Base-by-base conservation (phyloP, 208 protist species). In the Vickermania spadyakhi region DNA sequence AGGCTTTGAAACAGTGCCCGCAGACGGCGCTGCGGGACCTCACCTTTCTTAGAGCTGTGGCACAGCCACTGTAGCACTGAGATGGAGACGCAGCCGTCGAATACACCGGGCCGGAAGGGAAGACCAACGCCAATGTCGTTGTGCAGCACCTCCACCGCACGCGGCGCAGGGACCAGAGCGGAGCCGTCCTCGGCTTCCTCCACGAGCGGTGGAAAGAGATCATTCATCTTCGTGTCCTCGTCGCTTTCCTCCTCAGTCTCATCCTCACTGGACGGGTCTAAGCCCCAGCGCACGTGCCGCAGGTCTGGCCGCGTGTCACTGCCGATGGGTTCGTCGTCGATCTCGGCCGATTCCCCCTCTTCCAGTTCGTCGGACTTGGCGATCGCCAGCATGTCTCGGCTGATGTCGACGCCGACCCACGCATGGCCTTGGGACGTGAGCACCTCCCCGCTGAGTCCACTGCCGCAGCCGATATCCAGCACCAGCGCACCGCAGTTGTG, bases 41-140 rank as follows among this genome's bases (percentile, higher is more conserved):
- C 84, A 21, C 75, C 77, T 28, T 63, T 80, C 50, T 88, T 89
- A 64, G 99, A 97, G 31, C 95, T 96, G 77, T 99, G 97, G 73
- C 97, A 99, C 5, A 99, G 84, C 98, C 98, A 99, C 75, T 99
- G 98, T 23, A 99, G 53, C 1, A 96, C 98, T 22, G 98, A 99
- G 55, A 99, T 98, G 56, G 86, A 97, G 55, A 99, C 96, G 22
- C 84, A 96, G 4, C 94, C 98, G 73, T 99, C 98, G 84, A 99
- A 99, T 21, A 77, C 79, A 41, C 96, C 97, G 1, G 97, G 80
- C 28, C 97, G 81, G 70, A 99, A 99, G 13, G 86, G 85, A 0
- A 99, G 57, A 22, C 98, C 98, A 13, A 92, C 62, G 55, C 97
- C 97, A 65, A 98, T 98, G 72, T 99, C 97, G n/a, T 68, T 71